Percentiles rank a stretch among this genome's conserved stretches.
Evolutionary conservation across 352 stramenopile species (phyloP).

Genomic region (Pythium phragmitis): DNA sequence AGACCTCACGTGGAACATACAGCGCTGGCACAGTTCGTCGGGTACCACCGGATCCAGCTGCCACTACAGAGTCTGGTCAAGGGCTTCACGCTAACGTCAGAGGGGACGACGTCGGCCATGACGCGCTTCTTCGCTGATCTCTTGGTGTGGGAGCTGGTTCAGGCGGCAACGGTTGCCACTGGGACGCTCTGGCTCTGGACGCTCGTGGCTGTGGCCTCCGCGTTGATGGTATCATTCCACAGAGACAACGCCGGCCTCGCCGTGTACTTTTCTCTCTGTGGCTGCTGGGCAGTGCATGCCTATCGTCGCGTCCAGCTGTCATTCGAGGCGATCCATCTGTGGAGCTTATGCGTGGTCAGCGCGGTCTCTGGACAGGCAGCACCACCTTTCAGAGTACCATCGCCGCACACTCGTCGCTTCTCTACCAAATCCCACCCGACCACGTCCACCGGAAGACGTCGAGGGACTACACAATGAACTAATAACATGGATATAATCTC

Average conservation of each 20-base stretch:
- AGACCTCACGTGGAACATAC: background rate
- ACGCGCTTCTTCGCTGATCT: slow-evolving; percentile 3
- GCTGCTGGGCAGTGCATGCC: background rate
- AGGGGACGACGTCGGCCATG: background rate
- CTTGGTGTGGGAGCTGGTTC: background rate
- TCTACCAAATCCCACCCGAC: slow-evolving; percentile 1
- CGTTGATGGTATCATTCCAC: background rate
- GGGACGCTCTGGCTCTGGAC: background rate
- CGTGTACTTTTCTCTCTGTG: background rate
- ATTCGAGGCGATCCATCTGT: background rate
- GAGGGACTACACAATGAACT: background rate
- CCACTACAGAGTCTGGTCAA: background rate
- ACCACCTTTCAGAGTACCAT: background rate
- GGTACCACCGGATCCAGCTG: slow-evolving; percentile 1
- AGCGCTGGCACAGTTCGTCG: background rate
- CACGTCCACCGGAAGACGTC: slow-evolving; percentile 5
- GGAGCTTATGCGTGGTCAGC: background rate
- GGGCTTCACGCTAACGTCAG: background rate
- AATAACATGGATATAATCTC: background rate
- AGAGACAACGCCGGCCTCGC: background rate
- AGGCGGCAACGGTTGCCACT: background rate
- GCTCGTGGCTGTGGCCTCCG: background rate
- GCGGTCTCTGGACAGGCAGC: too few relatives aligned
- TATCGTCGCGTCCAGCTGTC: background rate
- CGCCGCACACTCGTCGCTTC: background rate